These are phyloP conservation scores for Ilyonectria destructans DNA, from an alignment of 2,329 filamentous ascomycete species.

Conservation along the genomic window DNA sequence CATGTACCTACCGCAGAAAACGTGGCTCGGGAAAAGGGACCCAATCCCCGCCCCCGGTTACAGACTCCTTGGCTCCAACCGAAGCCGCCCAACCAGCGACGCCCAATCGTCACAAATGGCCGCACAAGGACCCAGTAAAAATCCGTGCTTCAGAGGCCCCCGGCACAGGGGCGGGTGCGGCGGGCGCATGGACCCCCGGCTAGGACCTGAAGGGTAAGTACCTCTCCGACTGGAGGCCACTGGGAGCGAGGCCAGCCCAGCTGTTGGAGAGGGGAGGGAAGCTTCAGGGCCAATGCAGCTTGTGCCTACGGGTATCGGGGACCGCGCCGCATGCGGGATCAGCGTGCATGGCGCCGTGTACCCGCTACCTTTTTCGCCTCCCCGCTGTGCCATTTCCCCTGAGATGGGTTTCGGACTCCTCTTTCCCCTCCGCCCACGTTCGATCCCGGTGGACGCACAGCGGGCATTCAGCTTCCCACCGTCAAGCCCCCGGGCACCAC, in stretches of 20 bases:
- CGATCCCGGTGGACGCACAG: conserved; percentile 15
- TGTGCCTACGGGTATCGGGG: conserved; percentile 21
- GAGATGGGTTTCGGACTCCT: conserved; percentile 7
- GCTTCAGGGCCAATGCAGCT: background rate
- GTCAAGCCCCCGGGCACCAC: conserved; percentile 11
- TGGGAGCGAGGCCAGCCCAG: background rate
- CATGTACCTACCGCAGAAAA: conserved; percentile 12
- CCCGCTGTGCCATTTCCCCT: conserved; percentile 19
- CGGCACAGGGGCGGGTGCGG: conserved; percentile 25
- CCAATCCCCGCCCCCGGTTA: conserved; percentile 30
- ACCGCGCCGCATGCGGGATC: conserved; percentile 25
- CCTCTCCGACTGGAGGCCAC: background rate
- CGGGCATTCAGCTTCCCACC: conserved; percentile 28
- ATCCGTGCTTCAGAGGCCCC: conserved; percentile 1
- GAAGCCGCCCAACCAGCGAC: conserved; percentile 16
- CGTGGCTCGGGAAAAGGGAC: conserved; percentile 30
- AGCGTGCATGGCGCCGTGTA: conserved; percentile 26
- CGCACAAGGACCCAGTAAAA: background rate
- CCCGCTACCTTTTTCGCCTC: conserved; percentile 29
- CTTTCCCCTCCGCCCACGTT: background rate
- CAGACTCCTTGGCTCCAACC: conserved; percentile 18
- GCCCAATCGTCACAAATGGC: background rate
- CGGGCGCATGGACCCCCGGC: conserved; percentile 16
- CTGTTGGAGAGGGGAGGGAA: background rate
- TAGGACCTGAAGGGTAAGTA: conserved; percentile 2